Percentiles rank a stretch among this genome's conserved stretches.
phyloP scores from a whole-genome alignment of 2,329 filamentous ascomycete species.

The Cadophora luteo-olivacea region DNA sequence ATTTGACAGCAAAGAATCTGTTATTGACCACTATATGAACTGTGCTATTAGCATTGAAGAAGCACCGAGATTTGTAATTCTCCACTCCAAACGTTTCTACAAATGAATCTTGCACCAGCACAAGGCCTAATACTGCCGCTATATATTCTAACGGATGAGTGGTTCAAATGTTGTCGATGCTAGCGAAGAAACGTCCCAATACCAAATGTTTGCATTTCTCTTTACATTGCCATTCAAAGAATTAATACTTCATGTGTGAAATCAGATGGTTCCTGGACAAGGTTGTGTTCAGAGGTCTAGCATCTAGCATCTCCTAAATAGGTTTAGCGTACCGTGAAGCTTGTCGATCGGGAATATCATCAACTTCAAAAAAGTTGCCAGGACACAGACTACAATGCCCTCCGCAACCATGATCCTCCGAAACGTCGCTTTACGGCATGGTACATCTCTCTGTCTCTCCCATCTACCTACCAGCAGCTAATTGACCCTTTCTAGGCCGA shows the following conservation, averaged over 20 bases:
- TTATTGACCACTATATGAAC: not conserved
- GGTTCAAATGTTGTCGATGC: no score
- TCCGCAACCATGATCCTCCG: slow-evolving; percentile 59
- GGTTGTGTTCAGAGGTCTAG: not conserved
- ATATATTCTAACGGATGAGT: no score
- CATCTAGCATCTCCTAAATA: slow-evolving; percentile 15
- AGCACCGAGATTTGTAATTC: no score
- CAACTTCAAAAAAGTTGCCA: slow-evolving; percentile 40
- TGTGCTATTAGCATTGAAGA: no score
- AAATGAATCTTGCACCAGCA: no score
- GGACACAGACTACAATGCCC: slow-evolving; percentile 27
- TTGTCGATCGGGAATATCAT: slow-evolving; percentile 32
- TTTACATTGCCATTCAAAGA: no score
- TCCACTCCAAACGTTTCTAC: no score
- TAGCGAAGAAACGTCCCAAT: no score
- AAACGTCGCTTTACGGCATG: slow-evolving; percentile 60
- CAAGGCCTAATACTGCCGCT: no score
- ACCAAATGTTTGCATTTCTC: no score
- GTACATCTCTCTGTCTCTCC: slow-evolving; percentile 47
- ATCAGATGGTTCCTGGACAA: no score
- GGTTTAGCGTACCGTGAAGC: slow-evolving; percentile 23
- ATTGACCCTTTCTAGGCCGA: slow-evolving; percentile 53
- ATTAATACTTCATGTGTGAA: no score
- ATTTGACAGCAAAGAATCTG: not conserved
- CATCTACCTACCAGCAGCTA: not conserved